Evolutionary conservation across 768 basidiomycete species (phyloP).

Genomic region (Jaapia argillacea): DNA sequence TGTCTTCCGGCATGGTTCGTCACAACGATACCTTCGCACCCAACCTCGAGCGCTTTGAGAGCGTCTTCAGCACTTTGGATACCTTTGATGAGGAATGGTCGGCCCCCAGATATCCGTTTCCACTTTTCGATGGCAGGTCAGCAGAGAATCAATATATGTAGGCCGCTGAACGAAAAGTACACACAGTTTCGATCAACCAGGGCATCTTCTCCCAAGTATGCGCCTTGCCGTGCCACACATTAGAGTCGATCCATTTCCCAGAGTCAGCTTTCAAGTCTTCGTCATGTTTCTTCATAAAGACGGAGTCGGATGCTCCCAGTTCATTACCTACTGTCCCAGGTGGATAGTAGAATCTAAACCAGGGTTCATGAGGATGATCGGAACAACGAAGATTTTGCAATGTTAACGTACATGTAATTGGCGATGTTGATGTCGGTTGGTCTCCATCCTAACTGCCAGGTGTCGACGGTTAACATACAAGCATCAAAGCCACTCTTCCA

Average conservation of each 20-base stretch:
- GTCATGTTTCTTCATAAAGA: constrained; percentile 37
- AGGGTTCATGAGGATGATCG: not conserved
- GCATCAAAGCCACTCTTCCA: constrained; percentile 37
- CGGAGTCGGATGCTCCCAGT: constrained; percentile 36
- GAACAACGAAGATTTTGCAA: not conserved
- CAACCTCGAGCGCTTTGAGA: constrained; percentile 31
- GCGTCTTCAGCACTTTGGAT: constrained; percentile 40
- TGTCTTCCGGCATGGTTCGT: constrained; percentile 48
- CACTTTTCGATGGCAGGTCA: constrained; percentile 28
- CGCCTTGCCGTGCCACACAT: constrained; percentile 40
- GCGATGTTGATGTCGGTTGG: constrained; percentile 38
- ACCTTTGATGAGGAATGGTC: constrained; percentile 46
- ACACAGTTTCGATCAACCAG: constrained; percentile 34
- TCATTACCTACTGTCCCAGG: constrained; percentile 32
- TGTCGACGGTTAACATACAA: constrained; percentile 37
- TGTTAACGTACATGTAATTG: constrained; percentile 36
- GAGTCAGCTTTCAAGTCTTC: constrained; percentile 28
- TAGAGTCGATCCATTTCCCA: constrained; percentile 38
- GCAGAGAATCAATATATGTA: not conserved
- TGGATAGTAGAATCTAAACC: constrained; percentile 27
- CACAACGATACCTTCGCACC: constrained; percentile 45
- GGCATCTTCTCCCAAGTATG: constrained; percentile 42
- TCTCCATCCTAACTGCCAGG: constrained; percentile 42
- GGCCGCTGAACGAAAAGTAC: too few relatives aligned
- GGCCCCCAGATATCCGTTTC: constrained; percentile 34